Evolutionary conservation across 108 stramenopile species (phyloP), one percentile per base, ranked within the genome.

Genomic region (Skeletonema menzelii): DNA sequence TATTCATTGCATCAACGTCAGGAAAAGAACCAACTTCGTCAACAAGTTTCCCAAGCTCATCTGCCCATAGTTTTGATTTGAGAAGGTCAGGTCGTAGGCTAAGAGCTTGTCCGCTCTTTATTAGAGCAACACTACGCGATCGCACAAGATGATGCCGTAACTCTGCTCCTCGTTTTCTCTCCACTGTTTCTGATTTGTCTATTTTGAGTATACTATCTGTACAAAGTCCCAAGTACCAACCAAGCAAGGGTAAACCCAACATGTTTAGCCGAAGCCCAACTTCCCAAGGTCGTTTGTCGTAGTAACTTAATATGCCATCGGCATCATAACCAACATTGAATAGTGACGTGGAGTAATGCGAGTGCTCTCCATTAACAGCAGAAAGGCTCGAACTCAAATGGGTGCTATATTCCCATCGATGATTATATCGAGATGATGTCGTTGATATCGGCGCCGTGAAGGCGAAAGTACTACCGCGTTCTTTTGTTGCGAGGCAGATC

Each of bases 1-100:
- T 93, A 32, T 79, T 84, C 91, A 91, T 89, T 17, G 94, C 94
- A 11, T 91, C 87, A 8, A 83, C 42, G 61, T 95, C 91, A 27
- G 84, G 67, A 81, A 95, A 95, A 12, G 87, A 64, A 19, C 91
- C 94, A 12, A 95, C 94, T 37, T 87, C 94, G 79, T 95, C 94
- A 12, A 92, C 91, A 31, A 95, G 72, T 57, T 92, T 95, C 38
- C 91, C 91, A 20, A 95, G 65, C 62, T 93, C 90, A 56, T 92
- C 88, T 19, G 91, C 90, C 92, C 92, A 95, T 37, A 88, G 81
- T 62, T 79, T 78, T 63, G 86, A 86, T 56, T 81, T 80, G 8
- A 93, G 70, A 26, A 95, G 62, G 69, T 95, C 95, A 35, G 90
- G 90, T 61, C 95, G 89, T 27, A 95, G 75, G 67, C 85, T 85